Base-by-base conservation (phyloP, 2,329 filamentous ascomycete species). In the Purpureocillium takamizusanense region DNA sequence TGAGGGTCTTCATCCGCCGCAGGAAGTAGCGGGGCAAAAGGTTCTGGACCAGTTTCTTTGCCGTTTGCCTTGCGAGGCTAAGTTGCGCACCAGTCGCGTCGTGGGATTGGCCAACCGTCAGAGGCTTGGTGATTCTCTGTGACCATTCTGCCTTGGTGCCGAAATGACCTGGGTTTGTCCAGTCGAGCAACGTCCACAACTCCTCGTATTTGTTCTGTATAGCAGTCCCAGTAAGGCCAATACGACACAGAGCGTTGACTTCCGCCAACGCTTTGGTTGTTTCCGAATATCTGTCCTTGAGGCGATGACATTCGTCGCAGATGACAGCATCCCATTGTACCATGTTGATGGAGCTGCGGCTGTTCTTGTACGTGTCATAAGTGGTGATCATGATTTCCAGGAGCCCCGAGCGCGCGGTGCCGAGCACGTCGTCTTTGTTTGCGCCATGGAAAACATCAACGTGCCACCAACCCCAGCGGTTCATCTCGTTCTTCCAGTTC, bases 191-290 rank as follows among this genome's bases (percentile, higher is more conserved):
- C 0, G 88, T 94, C 90, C 90, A 98, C 1, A 98, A 72, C 58
- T 98, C 92, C 55, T 95, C 87, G 56, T 98, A 98, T 48, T 86
- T 92, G 60, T 98, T 98, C 56, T 98, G 92, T 33, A 98, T 95
- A 0, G 90, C 90, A 0, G 92, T 98, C 2, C 92, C 92, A 0
- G 89, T 97, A 8, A 98, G 69, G 0, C 92, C 92, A 43, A 98
- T 89, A 27, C 92, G 78, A 54, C 92, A 97, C 3, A 97, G 73
- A 0, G 89, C 80, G 50, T 98, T 98, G 49, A 97, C 70, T 44
- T 89, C 78, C 50, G 87, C 85, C 83, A 98, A 90, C 1, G 88
- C 81, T 52, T 84, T 78, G 0, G 90, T 92, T 7, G 83, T 84
- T 44, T 83, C 83, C 0, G 89, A 82, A 32, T 66, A 72, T 35